These are phyloP conservation scores for Comarum palustre DNA, from an alignment of 306 rosid species.

Conservation along the genomic window DNA sequence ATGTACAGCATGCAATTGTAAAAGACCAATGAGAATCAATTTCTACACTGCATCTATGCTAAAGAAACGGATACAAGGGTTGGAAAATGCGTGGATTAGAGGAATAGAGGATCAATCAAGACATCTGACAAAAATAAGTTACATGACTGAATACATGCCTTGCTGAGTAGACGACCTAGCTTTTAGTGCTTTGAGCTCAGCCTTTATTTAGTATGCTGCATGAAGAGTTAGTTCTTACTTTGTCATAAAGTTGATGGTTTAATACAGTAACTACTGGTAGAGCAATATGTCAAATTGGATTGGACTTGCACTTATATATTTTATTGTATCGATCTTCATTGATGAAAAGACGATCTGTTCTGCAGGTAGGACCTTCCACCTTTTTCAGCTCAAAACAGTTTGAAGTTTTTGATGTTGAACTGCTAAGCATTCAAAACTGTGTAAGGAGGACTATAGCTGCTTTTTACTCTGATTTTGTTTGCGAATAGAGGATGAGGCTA, in stretches of 20 bases:
- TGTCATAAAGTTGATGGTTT: not conserved
- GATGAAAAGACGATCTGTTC: conserved; percentile 24
- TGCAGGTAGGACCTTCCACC: conserved; percentile 96
- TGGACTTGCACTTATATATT: not conserved
- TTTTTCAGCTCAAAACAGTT: conserved; percentile 94
- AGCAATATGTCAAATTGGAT: not conserved
- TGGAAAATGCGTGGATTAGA: not conserved
- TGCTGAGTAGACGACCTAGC: not conserved
- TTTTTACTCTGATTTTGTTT: conserved; percentile 83
- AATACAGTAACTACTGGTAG: not conserved
- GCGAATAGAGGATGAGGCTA: conserved; percentile 35
- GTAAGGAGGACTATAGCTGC: conserved; percentile 71
- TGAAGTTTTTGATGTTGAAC: conserved; percentile 91
- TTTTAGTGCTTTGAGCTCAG: not conserved
- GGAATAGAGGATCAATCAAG: too few species aligned
- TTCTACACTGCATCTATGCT: not conserved
- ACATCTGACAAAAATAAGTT: not conserved
- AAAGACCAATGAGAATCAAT: too few species aligned
- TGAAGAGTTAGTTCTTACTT: not conserved
- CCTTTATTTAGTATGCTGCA: not conserved
- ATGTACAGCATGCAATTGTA: too few species aligned
- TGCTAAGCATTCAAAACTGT: conserved; percentile 71
- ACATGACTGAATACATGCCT: not conserved
- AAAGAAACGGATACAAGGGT: not conserved
- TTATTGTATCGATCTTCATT: not conserved